phyloP scores from a whole-genome alignment of 208 protist species.

The Wallacemonas sp. region DNA sequence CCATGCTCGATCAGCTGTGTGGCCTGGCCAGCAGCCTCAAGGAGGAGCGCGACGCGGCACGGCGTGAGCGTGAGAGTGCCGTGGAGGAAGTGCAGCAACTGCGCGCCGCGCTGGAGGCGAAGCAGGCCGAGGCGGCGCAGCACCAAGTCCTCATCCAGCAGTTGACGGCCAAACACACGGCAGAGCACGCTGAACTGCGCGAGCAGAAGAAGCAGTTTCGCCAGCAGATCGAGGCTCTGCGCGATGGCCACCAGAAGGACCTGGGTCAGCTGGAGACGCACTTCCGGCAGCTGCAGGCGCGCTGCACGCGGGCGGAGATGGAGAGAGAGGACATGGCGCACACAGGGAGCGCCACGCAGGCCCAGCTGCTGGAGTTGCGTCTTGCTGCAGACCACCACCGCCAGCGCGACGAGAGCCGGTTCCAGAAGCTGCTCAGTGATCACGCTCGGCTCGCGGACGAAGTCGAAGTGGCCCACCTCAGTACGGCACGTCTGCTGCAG shows the following conservation, averaged over 20 bases:
- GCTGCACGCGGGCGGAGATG: constrained; percentile 17
- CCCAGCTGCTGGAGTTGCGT: constrained; percentile 14
- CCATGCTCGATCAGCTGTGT: not conserved
- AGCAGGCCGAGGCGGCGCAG: constrained; percentile 3
- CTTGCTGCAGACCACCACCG: not conserved
- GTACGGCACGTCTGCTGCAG: constrained; percentile 75
- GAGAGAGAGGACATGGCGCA: constrained; percentile 4
- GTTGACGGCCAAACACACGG: constrained; percentile 31
- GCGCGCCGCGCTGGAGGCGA: constrained; percentile 18
- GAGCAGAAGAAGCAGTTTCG: constrained; percentile 18
- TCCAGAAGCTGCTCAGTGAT: constrained; percentile 23
- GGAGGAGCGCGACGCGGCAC: constrained; percentile 21
- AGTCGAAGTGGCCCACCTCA: constrained; percentile 57
- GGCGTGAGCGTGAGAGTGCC: constrained; percentile 3
- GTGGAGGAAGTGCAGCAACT: constrained; percentile 27
- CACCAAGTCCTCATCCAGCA: constrained; percentile 17
- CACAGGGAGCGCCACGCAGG: constrained; percentile 3
- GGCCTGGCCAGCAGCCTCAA: constrained; percentile 14
- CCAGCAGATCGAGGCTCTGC: constrained; percentile 14
- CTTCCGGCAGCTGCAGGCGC: constrained; percentile 16
- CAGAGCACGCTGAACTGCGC: constrained; percentile 18
- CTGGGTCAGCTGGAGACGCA: constrained; percentile 32
- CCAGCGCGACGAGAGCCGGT: not conserved
- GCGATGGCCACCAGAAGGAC: constrained; percentile 11
- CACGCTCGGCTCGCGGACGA: constrained; percentile 51